Percentiles rank a stretch among this genome's conserved stretches.
These are phyloP conservation scores for Dothideomycetidae sp. DNA, from an alignment of 2,329 filamentous ascomycete genomes.

Conservation along the genomic window DNA sequence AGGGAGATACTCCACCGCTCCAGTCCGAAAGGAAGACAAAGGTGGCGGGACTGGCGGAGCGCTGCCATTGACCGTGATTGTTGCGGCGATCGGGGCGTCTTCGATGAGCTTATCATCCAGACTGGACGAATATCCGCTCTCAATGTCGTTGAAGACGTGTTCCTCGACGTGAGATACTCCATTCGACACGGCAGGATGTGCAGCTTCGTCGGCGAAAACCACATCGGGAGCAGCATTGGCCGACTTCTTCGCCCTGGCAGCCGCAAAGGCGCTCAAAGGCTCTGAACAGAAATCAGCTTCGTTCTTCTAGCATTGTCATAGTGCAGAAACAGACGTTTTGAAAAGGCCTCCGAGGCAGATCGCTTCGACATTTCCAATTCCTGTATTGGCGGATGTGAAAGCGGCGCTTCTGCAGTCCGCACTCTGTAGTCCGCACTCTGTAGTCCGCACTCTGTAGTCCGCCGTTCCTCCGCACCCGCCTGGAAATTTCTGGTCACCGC, in stretches of 20 bases:
- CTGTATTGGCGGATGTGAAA: no score
- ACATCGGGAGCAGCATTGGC: neutral
- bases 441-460: neutral
- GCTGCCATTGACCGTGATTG: conserved; percentile 1
- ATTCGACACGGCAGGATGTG: neutral
- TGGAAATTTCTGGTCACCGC: conserved; percentile 12
- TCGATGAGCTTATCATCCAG: no score
- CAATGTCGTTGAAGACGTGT: conserved; percentile 2
- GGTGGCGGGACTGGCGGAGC: no score
- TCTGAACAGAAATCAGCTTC: conserved; percentile 13
- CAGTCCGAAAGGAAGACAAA: no score
- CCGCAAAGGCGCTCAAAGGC: conserved; percentile 22
- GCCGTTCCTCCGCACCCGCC: neutral
- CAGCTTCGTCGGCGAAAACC: neutral
- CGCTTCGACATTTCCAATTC: conserved; percentile 8
- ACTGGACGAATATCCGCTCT: conserved; percentile 5
- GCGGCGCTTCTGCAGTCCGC: no score
- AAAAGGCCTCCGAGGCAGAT: conserved; percentile 21
- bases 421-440: no score
- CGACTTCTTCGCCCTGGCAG: conserved; percentile 12
- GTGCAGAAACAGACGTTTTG: conserved; percentile 5
- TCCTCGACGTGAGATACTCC: neutral
- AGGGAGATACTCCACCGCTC: no score
- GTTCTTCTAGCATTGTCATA: neutral
- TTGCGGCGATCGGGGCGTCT: neutral